Evolutionary conservation across 2,329 filamentous ascomycete genomes (phyloP), one percentile per base, ranked within the genome.

Genomic region (Trichoderma afroharzianum): DNA sequence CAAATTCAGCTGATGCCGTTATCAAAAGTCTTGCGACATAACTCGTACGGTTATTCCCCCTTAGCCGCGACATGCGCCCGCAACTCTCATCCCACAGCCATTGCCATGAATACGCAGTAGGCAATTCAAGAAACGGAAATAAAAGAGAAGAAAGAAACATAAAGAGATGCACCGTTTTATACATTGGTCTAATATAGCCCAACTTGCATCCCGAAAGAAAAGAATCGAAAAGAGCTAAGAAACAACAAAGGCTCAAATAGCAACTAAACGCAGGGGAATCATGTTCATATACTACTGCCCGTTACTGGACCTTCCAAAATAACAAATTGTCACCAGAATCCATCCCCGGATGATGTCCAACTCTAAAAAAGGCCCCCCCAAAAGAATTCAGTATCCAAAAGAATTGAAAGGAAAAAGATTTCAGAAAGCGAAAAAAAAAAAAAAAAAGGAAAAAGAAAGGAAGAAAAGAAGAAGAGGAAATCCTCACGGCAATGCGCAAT

Each of bases 241-340:
- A 21, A 33, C 1, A 7, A 28, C 11, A 33, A 64, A 50, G 47
- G 62, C 32, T 12, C 21, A 28, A 33, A 61, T 53, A 28, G 32
- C 39, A 62, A 53, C 39, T 15, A 21, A 62, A 36, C 43, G 57
- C 39, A 62, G 67, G 57, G 57, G 67, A 69, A 69, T 62, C 57
- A 57, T 69, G 14, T 36, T 53, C 66, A 62, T 36, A 53, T 36
- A 69, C 57, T 62, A 36, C 39, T 50, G 14, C 57, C 33, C 43
- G 30, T 61, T 39, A 39, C 36, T 32, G 15, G n/a, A 47, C 66
- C 36, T 50, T 28, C 39, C 50, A 15, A 9, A 67, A 58, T 47
- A 36, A 2, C n/a, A 26, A 62, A 61, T 21, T 28, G 57, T 62
- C 43, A 28, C 57, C 39, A 36, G 30, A 62, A 36, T 21, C 50